phyloP scores from a whole-genome alignment of 148 eudicot species.

The Arctostaphylos glauca region DNA sequence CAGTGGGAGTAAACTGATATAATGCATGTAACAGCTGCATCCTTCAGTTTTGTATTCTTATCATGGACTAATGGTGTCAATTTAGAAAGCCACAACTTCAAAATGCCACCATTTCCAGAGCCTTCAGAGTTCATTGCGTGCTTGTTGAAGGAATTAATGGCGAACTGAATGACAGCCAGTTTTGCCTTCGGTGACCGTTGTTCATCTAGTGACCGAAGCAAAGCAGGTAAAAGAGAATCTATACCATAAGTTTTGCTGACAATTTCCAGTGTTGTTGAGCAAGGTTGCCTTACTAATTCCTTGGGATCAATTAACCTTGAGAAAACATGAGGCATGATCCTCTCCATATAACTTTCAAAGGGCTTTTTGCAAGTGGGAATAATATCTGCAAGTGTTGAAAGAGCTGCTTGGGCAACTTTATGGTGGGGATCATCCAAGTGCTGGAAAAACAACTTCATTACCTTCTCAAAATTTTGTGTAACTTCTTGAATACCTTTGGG shows the following conservation, averaged over 20 bases:
- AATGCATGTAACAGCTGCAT: constrained; percentile 86
- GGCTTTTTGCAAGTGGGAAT: constrained; percentile 90
- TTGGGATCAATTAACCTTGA: constrained; percentile 92
- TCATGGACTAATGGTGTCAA: constrained; percentile 86
- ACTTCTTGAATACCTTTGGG: constrained; percentile 88
- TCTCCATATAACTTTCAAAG: constrained; percentile 96
- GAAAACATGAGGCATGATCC: constrained; percentile 92
- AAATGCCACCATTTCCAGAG: constrained; percentile 71
- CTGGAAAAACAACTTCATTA: constrained; percentile 93
- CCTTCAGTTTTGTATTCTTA: constrained; percentile 89
- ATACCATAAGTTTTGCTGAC: constrained; percentile 88
- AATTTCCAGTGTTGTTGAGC: constrained; percentile 78
- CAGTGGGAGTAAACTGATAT: constrained; percentile 88
- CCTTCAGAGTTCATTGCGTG: constrained; percentile 74
- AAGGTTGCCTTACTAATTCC: constrained; percentile 91
- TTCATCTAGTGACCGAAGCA: constrained; percentile 95
- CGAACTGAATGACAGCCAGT: constrained; percentile 93
- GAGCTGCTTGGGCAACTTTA: constrained; percentile 99
- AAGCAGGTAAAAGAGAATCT: constrained; percentile 90
- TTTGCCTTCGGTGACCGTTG: constrained; percentile 98
- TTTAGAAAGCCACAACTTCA: constrained; percentile 93
- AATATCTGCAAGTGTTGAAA: constrained; percentile 88
- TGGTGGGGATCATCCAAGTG: constrained; percentile 99
- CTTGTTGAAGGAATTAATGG: constrained; percentile 83
- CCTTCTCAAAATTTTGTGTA: constrained; percentile 89